Evolutionary conservation across 257 asterid genomes (phyloP).

Genomic region (Solanum sejunctum): DNA sequence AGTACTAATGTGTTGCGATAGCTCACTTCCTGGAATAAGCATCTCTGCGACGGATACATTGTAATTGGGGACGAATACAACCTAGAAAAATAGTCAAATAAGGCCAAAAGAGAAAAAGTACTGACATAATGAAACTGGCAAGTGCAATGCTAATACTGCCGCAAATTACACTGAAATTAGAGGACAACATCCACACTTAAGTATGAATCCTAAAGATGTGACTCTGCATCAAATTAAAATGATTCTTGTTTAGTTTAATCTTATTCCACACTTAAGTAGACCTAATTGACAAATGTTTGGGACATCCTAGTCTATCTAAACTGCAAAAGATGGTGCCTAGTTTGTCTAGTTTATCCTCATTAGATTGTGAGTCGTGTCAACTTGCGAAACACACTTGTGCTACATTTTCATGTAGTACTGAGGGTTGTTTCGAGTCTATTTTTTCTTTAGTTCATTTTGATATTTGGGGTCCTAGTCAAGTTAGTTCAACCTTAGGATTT

Average conservation of each 20-base stretch:
- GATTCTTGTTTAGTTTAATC: not conserved
- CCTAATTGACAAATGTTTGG: too few species aligned
- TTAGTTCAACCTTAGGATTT: too few species aligned
- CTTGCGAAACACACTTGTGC: too few species aligned
- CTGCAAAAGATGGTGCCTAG: too few species aligned
- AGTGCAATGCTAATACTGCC: not conserved
- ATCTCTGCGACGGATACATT: constrained; percentile 98
- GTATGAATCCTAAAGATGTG: not conserved
- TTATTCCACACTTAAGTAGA: not conserved
- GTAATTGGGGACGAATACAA: constrained; percentile 92
- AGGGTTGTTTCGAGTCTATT: too few species aligned
- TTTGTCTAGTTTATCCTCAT: too few species aligned
- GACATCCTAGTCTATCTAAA: too few species aligned
- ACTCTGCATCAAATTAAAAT: not conserved
- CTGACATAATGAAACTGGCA: not conserved
- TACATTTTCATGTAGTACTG: too few species aligned
- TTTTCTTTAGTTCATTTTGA: too few species aligned
- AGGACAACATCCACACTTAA: not conserved
- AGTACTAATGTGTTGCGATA: constrained; percentile 97
- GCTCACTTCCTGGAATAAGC: constrained; percentile 96
- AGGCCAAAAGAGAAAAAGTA: not conserved
- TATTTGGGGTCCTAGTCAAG: too few species aligned
- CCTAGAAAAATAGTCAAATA: constrained; percentile 29
- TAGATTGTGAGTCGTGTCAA: too few species aligned
- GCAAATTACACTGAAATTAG: not conserved